phyloP scores from a whole-genome alignment of 2,329 filamentous ascomycete genomes.

The Escovopsis sp. region DNA sequence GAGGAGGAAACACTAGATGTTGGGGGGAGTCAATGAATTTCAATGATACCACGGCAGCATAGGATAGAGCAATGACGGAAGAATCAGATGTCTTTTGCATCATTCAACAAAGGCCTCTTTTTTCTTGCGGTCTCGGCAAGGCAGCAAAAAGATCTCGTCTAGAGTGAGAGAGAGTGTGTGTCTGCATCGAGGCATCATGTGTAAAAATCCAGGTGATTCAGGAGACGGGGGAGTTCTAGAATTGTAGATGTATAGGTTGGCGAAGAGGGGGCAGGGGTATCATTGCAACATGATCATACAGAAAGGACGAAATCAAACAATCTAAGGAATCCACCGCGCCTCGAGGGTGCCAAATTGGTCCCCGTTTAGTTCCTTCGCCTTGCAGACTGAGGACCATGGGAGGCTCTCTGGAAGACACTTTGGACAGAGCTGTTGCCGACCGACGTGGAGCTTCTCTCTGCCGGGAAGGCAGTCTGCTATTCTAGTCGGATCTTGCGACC shows the following conservation, averaged over 20 bases:
- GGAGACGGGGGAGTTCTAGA: neutral
- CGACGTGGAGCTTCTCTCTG: neutral
- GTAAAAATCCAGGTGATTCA: neutral
- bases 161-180: neutral
- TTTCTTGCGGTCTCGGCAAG: neutral
- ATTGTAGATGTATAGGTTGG: conserved; percentile 8
- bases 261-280: conserved; percentile 12
- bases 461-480: conserved; percentile 7
- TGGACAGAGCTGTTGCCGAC: no score
- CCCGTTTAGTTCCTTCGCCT: no score
- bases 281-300: conserved; percentile 10
- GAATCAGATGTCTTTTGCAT: neutral
- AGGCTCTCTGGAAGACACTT: no score
- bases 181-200: neutral
- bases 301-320: conserved; percentile 1
- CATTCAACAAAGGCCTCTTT: neutral
- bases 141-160: neutral
- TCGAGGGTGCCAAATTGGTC: no score
- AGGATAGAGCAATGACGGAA: neutral
- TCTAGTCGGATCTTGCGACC: conserved; percentile 31
- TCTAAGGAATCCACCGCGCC: neutral
- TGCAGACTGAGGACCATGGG: no score
- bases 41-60: conserved; percentile 4
- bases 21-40: neutral
- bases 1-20: no score